Conservation (phyloP, 108 stramenopile species). For the Cylindrotheca fusiformis region DNA sequence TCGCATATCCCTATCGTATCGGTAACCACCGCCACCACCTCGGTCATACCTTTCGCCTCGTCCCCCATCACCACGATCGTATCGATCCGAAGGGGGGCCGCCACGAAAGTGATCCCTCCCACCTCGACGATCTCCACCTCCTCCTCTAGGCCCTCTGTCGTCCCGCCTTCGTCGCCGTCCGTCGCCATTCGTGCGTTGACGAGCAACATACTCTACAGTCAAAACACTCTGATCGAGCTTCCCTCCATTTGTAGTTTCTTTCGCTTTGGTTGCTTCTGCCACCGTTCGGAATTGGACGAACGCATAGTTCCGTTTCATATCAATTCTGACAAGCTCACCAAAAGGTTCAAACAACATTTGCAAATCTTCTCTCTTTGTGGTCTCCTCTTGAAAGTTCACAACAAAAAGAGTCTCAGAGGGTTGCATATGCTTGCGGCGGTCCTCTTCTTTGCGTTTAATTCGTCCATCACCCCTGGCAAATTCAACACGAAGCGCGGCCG, state of each 20-base stretch:
- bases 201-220: conserved; percentile 85
- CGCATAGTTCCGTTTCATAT: conserved; percentile 92
- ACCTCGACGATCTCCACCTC: conserved; percentile 36
- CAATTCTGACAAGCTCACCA: conserved; percentile 79
- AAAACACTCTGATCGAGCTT: conserved; percentile 82
- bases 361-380: conserved; percentile 83
- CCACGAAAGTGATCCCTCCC: conserved; percentile 36
- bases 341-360: conserved; percentile 77
- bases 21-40: conserved; percentile 11
- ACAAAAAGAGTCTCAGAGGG: conserved; percentile 52
- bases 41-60: conserved; percentile 24
- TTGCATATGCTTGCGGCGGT: conserved; percentile 82
- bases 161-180: conserved; percentile 27
- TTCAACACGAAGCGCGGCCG: conserved; percentile 74
- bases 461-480: conserved; percentile 89
- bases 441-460: conserved; percentile 88
- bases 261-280: conserved; percentile 75
- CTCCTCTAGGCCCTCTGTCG: conserved; percentile 31
- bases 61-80: conserved; percentile 12
- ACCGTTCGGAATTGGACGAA: conserved; percentile 83
- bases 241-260: conserved; percentile 82
- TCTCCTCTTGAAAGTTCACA: conserved; percentile 85
- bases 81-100: conserved; percentile 12
- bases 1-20: conserved; percentile 10
- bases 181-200: conserved; percentile 39